phyloP scores from a whole-genome alignment of 2,329 filamentous ascomycete genomes.

The Bisporella sp. region DNA sequence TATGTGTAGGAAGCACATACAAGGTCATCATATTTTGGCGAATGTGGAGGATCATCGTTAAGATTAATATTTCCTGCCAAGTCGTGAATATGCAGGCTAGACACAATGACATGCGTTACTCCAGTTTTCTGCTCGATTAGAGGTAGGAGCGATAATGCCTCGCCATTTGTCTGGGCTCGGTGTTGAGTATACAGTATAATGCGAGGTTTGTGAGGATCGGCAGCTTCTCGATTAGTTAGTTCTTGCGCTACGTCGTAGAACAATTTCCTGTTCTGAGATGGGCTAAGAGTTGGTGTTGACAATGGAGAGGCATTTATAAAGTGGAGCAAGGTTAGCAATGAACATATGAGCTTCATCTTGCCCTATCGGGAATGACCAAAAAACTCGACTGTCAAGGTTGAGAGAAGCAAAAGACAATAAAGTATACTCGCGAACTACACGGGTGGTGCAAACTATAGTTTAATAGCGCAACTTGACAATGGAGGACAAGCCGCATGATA shows the following conservation, averaged over 20 bases:
- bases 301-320: too few relatives aligned
- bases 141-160: conserved; percentile 4
- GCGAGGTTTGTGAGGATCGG: background rate
- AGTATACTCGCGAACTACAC: too few relatives aligned
- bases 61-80: conserved; percentile 4
- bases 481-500: too few relatives aligned
- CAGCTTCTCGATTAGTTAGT: background rate
- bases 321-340: too few relatives aligned
- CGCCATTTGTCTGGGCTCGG: background rate
- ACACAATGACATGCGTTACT: conserved; percentile 5
- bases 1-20: background rate
- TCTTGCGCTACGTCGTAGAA: background rate
- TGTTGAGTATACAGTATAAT: conserved; percentile 6
- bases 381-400: too few relatives aligned
- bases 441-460: too few relatives aligned
- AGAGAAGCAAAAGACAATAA: too few relatives aligned
- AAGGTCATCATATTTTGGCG: conserved; percentile 6
- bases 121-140: background rate
- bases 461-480: too few relatives aligned
- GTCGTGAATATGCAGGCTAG: conserved; percentile 1
- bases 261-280: background rate
- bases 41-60: conserved; percentile 7
- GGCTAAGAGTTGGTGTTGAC: too few relatives aligned
- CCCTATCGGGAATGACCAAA: too few relatives aligned
- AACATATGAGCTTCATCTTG: too few relatives aligned